Evolutionary conservation across 495 filamentous ascomycete species (phyloP), one percentile per base, ranked within the genome.

Genomic region (Elasticomyces elasticus): DNA sequence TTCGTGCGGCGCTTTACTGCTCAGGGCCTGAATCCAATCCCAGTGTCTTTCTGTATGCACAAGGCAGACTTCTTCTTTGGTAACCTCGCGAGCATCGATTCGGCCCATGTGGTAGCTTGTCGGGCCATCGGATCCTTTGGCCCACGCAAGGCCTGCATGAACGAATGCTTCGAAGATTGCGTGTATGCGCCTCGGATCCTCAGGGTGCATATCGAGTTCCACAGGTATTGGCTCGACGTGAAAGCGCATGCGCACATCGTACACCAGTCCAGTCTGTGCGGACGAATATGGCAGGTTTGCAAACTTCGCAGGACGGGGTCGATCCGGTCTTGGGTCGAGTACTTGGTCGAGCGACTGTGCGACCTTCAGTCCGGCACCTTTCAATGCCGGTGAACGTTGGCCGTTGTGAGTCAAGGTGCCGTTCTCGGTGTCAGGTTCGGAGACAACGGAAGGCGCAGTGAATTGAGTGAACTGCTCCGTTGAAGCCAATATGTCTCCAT

Each of bases 241-340:
- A 56, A 85, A 82, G 49, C 89, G 86, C 92, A 98, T 98, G 19
- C 89, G 80, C 23, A 80, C 77, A 71, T 98, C 92, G 66, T 96
- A 98, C 76, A 31, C 94, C 82, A 7, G 86, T 85, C 4, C 86
- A 70, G 43, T 89, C 59, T 24, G 72, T 62, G 56, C 46, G 15
- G 65, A 67, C 0, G 67, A 51, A 46, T 69, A 71, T 1, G 66
- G 68, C 5, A 72, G 59, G 3, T 60, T 17, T 2, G 13, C 12
- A 28, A 52, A 60, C 41, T 61, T 64, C 20, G 59, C 23, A n/a
- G 54, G 59, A 4, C 51, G 41, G 0, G 59, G 59, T 19, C 38
- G 15, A 25, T 57, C 54, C 33, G 9, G 19, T 26, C 33, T 7
- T 31, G 45, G 35, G 26, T 49, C 13, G 22, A 56, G 45, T 12